These are phyloP conservation scores for Colletotrichum tropicicola DNA, from an alignment of 2,329 filamentous ascomycete species.

Conservation along the genomic window DNA sequence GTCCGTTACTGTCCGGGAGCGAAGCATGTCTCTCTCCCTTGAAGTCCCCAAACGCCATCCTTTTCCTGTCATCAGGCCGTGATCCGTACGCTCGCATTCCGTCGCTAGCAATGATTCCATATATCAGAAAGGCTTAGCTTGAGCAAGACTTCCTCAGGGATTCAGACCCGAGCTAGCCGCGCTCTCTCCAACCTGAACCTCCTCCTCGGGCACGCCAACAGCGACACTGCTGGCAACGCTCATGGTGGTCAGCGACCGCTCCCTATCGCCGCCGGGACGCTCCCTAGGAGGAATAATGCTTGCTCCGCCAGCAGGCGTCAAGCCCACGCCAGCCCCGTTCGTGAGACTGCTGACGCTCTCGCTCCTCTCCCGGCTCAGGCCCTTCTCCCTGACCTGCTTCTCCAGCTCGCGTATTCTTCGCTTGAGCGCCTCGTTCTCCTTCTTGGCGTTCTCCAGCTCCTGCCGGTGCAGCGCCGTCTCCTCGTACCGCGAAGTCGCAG, in stretches of 20 bases:
- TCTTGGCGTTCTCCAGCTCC: slow-evolving; percentile 69
- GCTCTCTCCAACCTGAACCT: slow-evolving; percentile 69
- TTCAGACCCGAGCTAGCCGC: slow-evolving; percentile 58
- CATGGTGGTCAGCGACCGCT: slow-evolving; percentile 50
- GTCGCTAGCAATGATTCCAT: slow-evolving; percentile 4
- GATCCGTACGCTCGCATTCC: neutral
- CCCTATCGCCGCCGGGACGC: slow-evolving; percentile 46
- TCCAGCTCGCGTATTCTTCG: slow-evolving; percentile 70
- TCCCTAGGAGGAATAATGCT: slow-evolving; percentile 56
- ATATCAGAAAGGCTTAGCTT: neutral
- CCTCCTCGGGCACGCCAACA: slow-evolving; percentile 67
- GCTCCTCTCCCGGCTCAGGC: slow-evolving; percentile 55
- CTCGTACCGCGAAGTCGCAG: slow-evolving; percentile 68
- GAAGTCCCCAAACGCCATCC: slow-evolving; percentile 9
- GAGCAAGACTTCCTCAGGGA: neutral
- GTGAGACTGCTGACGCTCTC: slow-evolving; percentile 63
- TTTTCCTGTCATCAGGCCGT: slow-evolving; percentile 13
- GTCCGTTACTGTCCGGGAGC: neutral
- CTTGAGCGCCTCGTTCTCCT: slow-evolving; percentile 71
- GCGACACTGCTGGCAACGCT: slow-evolving; percentile 55
- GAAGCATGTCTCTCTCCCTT: neutral
- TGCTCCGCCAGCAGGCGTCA: slow-evolving; percentile 36
- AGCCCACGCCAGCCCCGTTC: slow-evolving; percentile 40
- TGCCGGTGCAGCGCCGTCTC: slow-evolving; percentile 68
- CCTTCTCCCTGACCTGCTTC: slow-evolving; percentile 59